Percentiles rank a stretch among this genome's conserved stretches.
Evolutionary conservation across 306 rosid species (phyloP).

Genomic region (Corylus americana): DNA sequence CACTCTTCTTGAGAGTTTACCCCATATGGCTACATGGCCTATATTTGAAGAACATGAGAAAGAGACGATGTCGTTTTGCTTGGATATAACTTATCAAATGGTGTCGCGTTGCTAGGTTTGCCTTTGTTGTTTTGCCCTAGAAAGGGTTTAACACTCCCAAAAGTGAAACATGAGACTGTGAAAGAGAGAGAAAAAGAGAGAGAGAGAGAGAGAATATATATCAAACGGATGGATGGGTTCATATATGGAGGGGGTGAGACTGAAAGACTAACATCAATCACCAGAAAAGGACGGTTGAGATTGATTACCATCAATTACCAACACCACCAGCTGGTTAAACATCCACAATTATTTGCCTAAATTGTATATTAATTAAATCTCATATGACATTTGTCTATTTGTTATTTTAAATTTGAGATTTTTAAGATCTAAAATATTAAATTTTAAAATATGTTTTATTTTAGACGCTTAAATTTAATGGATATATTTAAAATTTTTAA

Average conservation of each 20-base stretch:
- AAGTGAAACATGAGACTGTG: neutral
- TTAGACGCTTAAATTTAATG: too few relatives aligned
- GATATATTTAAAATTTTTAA: too few relatives aligned
- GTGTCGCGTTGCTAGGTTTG: neutral
- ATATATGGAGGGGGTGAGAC: slow-evolving; percentile 23
- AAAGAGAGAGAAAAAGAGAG: neutral
- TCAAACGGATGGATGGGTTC: slow-evolving; percentile 35
- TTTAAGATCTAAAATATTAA: too few relatives aligned
- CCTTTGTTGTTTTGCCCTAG: slow-evolving; percentile 3
- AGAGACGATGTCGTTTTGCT: slow-evolving; percentile 9
- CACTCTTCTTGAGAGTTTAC: neutral
- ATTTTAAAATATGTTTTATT: too few relatives aligned
- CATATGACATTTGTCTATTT: too few relatives aligned
- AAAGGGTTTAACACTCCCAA: neutral
- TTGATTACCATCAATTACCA: slow-evolving; percentile 29
- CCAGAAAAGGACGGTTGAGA: slow-evolving; percentile 29
- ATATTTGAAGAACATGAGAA: neutral
- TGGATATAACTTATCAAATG: neutral
- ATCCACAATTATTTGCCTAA: too few relatives aligned
- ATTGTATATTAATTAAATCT: too few relatives aligned
- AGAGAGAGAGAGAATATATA: slow-evolving; percentile 29
- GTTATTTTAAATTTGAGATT: too few relatives aligned
- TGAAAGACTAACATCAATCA: slow-evolving; percentile 40
- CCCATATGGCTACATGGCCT: neutral
- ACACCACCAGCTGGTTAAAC: neutral